Evolutionary conservation across 78 protist genomes (phyloP), one percentile per base, ranked within the genome.

Genomic region (Speleostelium caveatum): DNA sequence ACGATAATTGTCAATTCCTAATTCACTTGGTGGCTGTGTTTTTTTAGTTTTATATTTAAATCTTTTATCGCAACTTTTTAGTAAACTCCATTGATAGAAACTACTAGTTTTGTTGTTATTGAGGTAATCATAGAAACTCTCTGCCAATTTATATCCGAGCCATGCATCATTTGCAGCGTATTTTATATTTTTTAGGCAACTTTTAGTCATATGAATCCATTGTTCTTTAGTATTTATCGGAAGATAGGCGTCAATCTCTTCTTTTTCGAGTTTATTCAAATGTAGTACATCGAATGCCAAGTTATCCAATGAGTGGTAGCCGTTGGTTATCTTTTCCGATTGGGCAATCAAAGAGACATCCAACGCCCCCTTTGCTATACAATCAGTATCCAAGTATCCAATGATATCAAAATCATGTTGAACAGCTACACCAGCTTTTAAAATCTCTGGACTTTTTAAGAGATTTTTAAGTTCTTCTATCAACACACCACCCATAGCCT

Each of bases 111-210:
- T n/a, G 10, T 24, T 38, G 45, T 67, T 80, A 24, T 53, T 80
- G 19, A 80, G 41, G 68, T 80, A n/a, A 17, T 59, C 14, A 58
- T 80, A 68, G 14, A 80, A 58, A 17, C 39, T 55, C 17, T 56
- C 39, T 0, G 77, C 89, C 6, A 80, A 49, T 68, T 80, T 80
- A 6, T 28, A 26, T 19, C 89, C 89, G 17, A 80, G 36, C 89
- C 89, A 80, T 28, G 89, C 89, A 26, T 80, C 89, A 2, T 67
- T 56, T 1, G 89, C 76, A 0, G 89, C 89, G 41, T 80, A 80
- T 28, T 65, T 80, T n/a, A 26, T 17, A 38, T 45, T 36, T 30
- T 58, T 14, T 17, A 67, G n/a, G 14, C 28, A n/a, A 12, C 33
- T 2, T 1, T 38, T 24, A 0, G 55, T 38, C 14, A 24, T 32